phyloP scores from a whole-genome alignment of 495 filamentous ascomycete species.

The Neurospora terricola region DNA sequence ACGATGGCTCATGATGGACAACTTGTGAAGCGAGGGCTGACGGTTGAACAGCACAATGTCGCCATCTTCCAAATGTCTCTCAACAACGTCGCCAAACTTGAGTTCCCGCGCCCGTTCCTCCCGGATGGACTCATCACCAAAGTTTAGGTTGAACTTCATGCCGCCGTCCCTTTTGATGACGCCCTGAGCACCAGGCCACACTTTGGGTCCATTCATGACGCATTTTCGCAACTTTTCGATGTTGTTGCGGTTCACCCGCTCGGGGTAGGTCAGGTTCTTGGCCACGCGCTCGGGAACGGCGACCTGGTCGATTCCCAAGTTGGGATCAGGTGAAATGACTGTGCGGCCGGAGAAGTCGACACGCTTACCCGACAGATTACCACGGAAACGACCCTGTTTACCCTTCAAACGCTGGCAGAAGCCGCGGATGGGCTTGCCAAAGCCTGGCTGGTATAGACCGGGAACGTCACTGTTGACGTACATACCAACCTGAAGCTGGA shows the following conservation, averaged over 20 bases:
- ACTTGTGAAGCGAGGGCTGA: constrained; percentile 94
- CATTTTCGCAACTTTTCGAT: constrained; percentile 66
- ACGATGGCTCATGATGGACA: constrained; percentile 91
- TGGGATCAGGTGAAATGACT: constrained; percentile 95
- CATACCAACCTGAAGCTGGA: constrained; percentile 89
- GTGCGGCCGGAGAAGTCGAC: constrained; percentile 97
- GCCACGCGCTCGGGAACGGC: constrained; percentile 84
- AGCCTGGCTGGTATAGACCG: constrained; percentile 63
- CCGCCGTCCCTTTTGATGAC: constrained; percentile 58
- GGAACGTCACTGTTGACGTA: constrained; percentile 98
- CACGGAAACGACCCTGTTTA: constrained; percentile 94
- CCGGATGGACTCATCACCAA: constrained; percentile 42
- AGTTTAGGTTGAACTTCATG: constrained; percentile 65
- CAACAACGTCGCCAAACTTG: constrained; percentile 76
- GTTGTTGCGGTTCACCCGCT: constrained; percentile 73
- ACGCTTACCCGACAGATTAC: constrained; percentile 94
- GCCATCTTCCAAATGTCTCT: constrained; percentile 89
- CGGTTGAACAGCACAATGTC: constrained; percentile 98
- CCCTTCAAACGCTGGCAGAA: constrained; percentile 94
- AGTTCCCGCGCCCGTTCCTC: constrained; percentile 59
- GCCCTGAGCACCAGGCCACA: constrained; percentile 81
- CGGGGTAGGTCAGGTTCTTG: constrained; percentile 89
- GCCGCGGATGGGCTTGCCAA: constrained; percentile 74
- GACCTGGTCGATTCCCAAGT: constrained; percentile 86
- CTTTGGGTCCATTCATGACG: constrained; percentile 59